A percentile compares a stretch with the other conserved stretches of the same genome.
Conservation (phyloP, 176 grass and related monocot species). For the Zoysia japonica region DNA sequence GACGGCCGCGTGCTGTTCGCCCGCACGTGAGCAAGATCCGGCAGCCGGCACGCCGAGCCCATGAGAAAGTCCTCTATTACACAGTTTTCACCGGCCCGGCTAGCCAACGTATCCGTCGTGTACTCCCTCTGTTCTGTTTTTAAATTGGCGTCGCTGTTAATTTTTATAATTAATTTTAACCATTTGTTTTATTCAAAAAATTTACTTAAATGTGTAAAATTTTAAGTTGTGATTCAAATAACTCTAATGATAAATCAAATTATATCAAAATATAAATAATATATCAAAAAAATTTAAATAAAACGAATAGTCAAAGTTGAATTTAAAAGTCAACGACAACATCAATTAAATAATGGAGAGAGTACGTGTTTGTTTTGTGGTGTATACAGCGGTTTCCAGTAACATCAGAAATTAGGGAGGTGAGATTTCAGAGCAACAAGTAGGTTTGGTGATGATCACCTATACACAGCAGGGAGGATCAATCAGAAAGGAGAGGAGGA, state of each 20-base stretch:
- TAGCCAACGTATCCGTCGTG: slow-evolving; percentile 19
- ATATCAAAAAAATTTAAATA: no score
- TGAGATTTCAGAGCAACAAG: not conserved
- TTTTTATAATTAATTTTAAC: no score
- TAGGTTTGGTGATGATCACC: slow-evolving; percentile 29
- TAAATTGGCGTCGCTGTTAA: no score
- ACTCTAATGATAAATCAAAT: no score
- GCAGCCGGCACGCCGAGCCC: not conserved
- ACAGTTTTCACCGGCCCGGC: slow-evolving; percentile 50
- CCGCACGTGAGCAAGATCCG: slow-evolving; percentile 40
- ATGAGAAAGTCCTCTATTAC: slow-evolving; percentile 31
- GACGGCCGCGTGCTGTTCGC: slow-evolving; percentile 55
- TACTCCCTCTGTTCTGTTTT: no score
- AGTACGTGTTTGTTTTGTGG: slow-evolving; percentile 19
- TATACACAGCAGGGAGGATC: slow-evolving; percentile 11
- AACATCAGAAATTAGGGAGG: slow-evolving; percentile 48
- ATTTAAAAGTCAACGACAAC: no score
- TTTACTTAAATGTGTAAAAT: no score
- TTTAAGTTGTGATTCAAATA: no score
- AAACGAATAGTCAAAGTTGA: no score
- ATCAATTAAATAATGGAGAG: no score
- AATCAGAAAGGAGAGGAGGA: not conserved
- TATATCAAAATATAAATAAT: no score
- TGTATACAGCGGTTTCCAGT: slow-evolving; percentile 44
- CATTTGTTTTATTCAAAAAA: no score